Conservation (phyloP, 768 basidiomycete genomes). For the Auricularia cornea region DNA sequence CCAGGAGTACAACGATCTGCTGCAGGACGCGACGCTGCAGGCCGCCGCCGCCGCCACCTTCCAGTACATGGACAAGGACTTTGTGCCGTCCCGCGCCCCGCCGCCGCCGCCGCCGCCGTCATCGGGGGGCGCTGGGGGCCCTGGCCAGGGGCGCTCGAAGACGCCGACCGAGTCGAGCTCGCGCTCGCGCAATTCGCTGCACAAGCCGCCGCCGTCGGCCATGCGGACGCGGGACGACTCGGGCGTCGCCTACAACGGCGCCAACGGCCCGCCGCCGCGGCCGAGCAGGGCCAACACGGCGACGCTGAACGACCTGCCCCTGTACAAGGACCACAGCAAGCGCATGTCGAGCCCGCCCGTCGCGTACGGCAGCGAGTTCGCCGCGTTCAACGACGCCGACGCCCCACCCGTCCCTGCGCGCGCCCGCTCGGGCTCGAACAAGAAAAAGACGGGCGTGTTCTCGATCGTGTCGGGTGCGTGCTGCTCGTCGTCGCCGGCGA, state of each 20-base stretch:
- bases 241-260: neutral
- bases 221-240: neutral
- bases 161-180: slow-evolving; percentile 22
- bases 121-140: neutral
- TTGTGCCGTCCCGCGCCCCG: neutral
- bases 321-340: neutral
- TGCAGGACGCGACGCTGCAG: slow-evolving; percentile 51
- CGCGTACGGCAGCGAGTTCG: neutral
- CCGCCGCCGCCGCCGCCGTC: neutral
- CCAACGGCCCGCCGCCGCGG: slow-evolving; percentile 52
- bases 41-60: slow-evolving; percentile 37
- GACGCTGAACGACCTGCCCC: slow-evolving; percentile 57
- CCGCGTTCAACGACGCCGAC: neutral
- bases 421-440: neutral
- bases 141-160: neutral
- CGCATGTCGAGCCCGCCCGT: neutral
- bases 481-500: neutral
- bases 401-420: neutral
- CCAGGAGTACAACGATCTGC: slow-evolving; percentile 67
- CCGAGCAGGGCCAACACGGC: slow-evolving; percentile 82
- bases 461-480: neutral
- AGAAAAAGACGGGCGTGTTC: slow-evolving; percentile 2
- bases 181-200: slow-evolving; percentile 45
- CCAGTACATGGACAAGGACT: slow-evolving; percentile 5
- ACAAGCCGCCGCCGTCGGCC: slow-evolving; percentile 40